A percentile compares a stretch with the other conserved stretches of the same genome.
Conservation (phyloP, 345 rosid genomes). For the Eucalyptus shirleyi region DNA sequence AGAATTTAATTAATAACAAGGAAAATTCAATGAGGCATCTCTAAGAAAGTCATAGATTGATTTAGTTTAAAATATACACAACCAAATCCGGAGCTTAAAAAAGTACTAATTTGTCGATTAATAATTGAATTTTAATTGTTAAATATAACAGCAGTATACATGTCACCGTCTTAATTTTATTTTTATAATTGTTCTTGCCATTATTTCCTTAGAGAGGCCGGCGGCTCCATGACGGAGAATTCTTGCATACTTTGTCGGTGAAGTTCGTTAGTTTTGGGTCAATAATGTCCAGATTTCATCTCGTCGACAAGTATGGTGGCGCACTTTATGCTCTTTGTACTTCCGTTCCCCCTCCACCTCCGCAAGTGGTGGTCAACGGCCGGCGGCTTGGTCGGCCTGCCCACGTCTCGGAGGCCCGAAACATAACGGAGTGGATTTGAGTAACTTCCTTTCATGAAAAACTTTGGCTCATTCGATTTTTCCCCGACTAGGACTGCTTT, state of each 20-base stretch:
- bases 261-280: neutral
- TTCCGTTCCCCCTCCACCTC: neutral
- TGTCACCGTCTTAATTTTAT: neutral
- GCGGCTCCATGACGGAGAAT: neutral
- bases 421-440: neutral
- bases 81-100: neutral
- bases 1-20: neutral
- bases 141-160: neutral
- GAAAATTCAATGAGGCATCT: neutral
- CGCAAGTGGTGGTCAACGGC: neutral
- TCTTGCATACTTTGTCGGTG: neutral
- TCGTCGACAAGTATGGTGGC: neutral
- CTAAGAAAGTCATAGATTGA: neutral
- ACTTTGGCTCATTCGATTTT: neutral
- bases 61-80: neutral
- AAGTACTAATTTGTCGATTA: neutral
- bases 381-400: too few species aligned
- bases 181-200: neutral
- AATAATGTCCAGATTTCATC: neutral
- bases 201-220: neutral
- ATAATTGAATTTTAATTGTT: neutral
- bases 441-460: neutral
- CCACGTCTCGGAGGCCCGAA: neutral
- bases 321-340: neutral
- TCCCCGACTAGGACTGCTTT: fast-evolving